Base-by-base conservation (phyloP, 2,329 filamentous ascomycete species). In the Talaromyces piceae region DNA sequence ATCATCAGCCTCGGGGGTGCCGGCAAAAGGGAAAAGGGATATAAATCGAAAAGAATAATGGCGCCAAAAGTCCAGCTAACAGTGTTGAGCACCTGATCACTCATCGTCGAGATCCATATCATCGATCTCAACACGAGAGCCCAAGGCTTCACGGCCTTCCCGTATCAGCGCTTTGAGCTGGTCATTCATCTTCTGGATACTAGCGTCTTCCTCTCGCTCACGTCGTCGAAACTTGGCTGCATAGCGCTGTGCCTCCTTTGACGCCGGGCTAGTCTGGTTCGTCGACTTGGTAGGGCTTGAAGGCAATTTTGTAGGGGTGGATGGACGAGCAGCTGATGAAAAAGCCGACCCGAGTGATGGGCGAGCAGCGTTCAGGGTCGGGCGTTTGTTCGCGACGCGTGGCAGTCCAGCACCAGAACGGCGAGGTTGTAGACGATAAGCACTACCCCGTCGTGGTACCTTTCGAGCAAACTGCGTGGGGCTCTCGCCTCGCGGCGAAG, bases 141-240 rank as follows among this genome's bases (percentile, higher is more conserved):
- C 91, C 16, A 98, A 71, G 1, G 93, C 93, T 67, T 93, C 86
- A 59, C 86, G 86, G 0, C 91, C 93, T 68, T 97, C 86, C 2
- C 84, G 78, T 50, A 98, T 94, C 86, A 98, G 89, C 28, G 84
- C 86, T 63, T 87, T 81, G 45, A 97, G 73, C 59, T 87, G 82
- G 45, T 81, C 77, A 64, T 93, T 94, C 68, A 97, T 83, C 23
- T 85, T 81, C 45, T 82, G 83, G 59, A 97, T 86, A 48, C 86
- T 83, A 41, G 84, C 81, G 59, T 97, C 90, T 6, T 87, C 80
- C 59, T 91, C 84, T 43, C 83, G 77, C 60, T 95, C 89, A 52
- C 87, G 86, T 47, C 81, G 80, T 22, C 83, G 76, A 57, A 85
- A 80, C 62, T 82, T 79, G n/a, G 83, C 83, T 5, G 88, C 83